Percentiles rank a stretch among this genome's conserved stretches.
These are phyloP conservation scores for Neurospora sp. DNA, from an alignment of 495 filamentous ascomycete genomes.

Conservation along the genomic window DNA sequence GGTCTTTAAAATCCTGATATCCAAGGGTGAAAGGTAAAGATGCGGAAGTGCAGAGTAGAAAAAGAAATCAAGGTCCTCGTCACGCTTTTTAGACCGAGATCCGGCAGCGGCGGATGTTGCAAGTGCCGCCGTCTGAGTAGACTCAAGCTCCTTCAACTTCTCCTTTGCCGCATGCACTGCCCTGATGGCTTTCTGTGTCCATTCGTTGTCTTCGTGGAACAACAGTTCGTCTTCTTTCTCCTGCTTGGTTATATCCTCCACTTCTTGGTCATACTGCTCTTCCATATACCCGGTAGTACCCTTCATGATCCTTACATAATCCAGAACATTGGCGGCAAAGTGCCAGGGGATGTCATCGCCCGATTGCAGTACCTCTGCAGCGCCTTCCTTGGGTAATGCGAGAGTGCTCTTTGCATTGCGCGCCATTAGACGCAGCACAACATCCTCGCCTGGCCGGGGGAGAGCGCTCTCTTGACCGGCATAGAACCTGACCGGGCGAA, in stretches of 20 bases:
- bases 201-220: slow-evolving; percentile 87
- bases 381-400: slow-evolving; percentile 74
- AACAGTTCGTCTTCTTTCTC: slow-evolving; percentile 83
- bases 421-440: slow-evolving; percentile 76
- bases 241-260: slow-evolving; percentile 61
- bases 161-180: slow-evolving; percentile 62
- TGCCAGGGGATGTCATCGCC: slow-evolving; percentile 85
- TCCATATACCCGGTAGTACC: slow-evolving; percentile 83
- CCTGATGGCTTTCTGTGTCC: slow-evolving; percentile 74
- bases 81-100: slow-evolving; percentile 11
- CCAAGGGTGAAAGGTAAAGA: slow-evolving; percentile 85
- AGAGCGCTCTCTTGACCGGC: slow-evolving; percentile 74
- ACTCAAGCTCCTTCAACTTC: slow-evolving; percentile 40
- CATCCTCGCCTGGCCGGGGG: slow-evolving; percentile 76
- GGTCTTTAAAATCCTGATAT: slow-evolving; percentile 88
- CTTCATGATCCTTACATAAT: slow-evolving; percentile 94
- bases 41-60: slow-evolving; percentile 90
- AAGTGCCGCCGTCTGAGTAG: slow-evolving; percentile 7
- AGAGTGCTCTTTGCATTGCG: slow-evolving; percentile 70
- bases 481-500: slow-evolving; percentile 86
- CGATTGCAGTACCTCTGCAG: slow-evolving; percentile 52
- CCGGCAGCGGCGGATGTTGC: neutral
- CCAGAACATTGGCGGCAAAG: slow-evolving; percentile 83
- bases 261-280: slow-evolving; percentile 67
- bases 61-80: slow-evolving; percentile 45